A percentile compares a stretch with the other conserved stretches of the same genome.
These are phyloP conservation scores for Castanea sativa DNA, from an alignment of 306 rosid genomes.

Conservation along the genomic window DNA sequence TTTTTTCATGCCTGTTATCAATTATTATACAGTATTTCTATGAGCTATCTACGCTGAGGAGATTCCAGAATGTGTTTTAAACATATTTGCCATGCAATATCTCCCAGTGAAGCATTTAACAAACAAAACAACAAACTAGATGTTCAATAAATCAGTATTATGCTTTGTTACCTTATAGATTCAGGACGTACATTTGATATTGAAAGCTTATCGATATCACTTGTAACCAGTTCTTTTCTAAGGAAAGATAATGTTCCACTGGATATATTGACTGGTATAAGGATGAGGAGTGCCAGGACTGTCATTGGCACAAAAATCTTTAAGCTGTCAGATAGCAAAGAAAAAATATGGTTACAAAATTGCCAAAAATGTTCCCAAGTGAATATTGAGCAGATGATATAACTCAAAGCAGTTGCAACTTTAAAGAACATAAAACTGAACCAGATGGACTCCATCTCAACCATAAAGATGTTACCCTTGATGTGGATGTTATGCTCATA, in stretches of 20 bases:
- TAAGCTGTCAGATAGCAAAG: constrained; percentile 44
- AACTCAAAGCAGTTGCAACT: neutral
- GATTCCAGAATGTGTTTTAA: too few relatives aligned
- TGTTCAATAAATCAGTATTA: too few relatives aligned
- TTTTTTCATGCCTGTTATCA: too few relatives aligned
- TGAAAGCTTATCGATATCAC: constrained; percentile 91
- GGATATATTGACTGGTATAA: constrained; percentile 90
- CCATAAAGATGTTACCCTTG: neutral
- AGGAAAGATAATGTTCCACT: constrained; percentile 81
- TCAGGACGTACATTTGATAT: constrained; percentile 81
- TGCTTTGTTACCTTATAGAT: constrained; percentile 59
- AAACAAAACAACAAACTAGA: too few relatives aligned
- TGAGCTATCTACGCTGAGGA: too few relatives aligned
- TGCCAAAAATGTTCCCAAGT: neutral
- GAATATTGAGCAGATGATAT: neutral
- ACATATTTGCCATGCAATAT: too few relatives aligned
- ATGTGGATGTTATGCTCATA: neutral
- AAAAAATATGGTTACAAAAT: constrained; percentile 2
- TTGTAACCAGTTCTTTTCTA: constrained; percentile 75
- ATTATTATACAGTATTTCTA: too few relatives aligned
- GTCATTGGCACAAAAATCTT: constrained; percentile 80
- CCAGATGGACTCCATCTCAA: neutral
- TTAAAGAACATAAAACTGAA: neutral
- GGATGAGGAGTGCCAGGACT: constrained; percentile 78
- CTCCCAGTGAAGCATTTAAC: too few relatives aligned